A percentile compares a stretch with the other conserved stretches of the same genome.
Conservation (phyloP, 306 rosid genomes). For the Cicer cuneatum region DNA sequence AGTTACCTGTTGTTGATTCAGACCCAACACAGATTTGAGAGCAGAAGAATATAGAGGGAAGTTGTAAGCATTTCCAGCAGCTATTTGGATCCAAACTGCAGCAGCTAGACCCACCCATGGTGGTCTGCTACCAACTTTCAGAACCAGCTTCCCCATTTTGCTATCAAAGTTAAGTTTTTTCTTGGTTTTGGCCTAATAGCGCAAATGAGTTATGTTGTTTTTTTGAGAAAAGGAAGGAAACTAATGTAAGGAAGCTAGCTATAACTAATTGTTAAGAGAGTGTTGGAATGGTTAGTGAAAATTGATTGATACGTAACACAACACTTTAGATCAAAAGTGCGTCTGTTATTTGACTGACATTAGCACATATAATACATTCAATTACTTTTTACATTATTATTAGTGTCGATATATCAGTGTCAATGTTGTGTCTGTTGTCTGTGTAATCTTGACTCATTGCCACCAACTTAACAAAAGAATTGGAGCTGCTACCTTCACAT, state of each 20-base stretch:
- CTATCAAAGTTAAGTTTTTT: background rate
- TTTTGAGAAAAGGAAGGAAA: background rate
- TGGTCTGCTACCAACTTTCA: constrained; percentile 85
- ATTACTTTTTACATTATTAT: too few relatives aligned
- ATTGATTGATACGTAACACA: too few relatives aligned
- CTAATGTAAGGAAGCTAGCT: background rate
- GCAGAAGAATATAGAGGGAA: constrained; percentile 80
- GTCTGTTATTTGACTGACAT: too few relatives aligned
- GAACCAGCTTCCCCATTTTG: constrained; percentile 52
- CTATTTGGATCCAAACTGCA: constrained; percentile 81
- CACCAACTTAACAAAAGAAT: too few relatives aligned
- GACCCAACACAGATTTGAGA: constrained; percentile 72
- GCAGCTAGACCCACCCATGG: constrained; percentile 97
- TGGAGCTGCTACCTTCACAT: background rate
- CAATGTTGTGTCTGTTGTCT: too few relatives aligned
- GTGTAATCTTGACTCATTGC: too few relatives aligned
- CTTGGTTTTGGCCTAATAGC: background rate
- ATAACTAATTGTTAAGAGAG: too few relatives aligned
- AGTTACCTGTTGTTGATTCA: constrained; percentile 77
- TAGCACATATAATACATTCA: too few relatives aligned
- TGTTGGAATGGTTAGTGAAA: too few relatives aligned
- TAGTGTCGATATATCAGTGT: too few relatives aligned
- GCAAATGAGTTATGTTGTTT: background rate
- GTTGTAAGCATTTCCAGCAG: constrained; percentile 63
- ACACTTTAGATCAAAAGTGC: too few relatives aligned